Percentiles rank a stretch among this genome's conserved stretches.
phyloP scores from a whole-genome alignment of 768 basidiomycete species.

The Termitomyces sp. region DNA sequence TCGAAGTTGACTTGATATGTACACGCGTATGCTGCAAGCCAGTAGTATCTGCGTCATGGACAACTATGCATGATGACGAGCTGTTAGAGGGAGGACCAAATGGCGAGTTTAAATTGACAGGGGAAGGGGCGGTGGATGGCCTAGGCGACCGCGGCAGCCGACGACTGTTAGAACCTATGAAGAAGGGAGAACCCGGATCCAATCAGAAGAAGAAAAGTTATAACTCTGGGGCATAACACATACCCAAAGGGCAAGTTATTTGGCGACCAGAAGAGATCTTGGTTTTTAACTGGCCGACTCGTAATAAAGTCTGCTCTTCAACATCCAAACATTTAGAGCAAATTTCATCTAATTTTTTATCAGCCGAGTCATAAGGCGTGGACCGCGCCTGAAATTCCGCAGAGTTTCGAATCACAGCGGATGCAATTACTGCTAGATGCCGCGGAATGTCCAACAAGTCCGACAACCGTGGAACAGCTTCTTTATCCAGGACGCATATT shows the following conservation, averaged over 20 bases:
- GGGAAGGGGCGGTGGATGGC: constrained; percentile 48
- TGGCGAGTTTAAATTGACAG: constrained; percentile 21
- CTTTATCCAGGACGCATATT: constrained; percentile 58
- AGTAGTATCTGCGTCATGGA: neutral
- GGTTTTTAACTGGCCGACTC: constrained; percentile 60
- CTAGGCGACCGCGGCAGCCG: constrained; percentile 26
- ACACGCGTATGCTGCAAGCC: constrained; percentile 18
- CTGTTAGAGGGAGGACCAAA: constrained; percentile 18
- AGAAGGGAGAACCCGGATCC: constrained; percentile 8
- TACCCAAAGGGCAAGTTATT: constrained; percentile 7
- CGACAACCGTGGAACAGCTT: constrained; percentile 70
- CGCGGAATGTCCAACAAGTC: constrained; percentile 75
- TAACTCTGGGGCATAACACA: neutral
- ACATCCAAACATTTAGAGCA: constrained; percentile 62
- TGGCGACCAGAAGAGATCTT: constrained; percentile 28
- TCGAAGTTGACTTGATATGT: constrained; percentile 51
- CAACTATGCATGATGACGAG: constrained; percentile 3
- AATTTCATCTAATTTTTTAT: constrained; percentile 48
- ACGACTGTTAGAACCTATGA: constrained; percentile 7
- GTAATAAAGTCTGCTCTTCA: constrained; percentile 62
- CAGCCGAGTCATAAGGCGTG: constrained; percentile 29
- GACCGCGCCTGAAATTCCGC: constrained; percentile 34
- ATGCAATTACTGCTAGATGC: constrained; percentile 73
- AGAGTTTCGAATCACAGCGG: constrained; percentile 69
- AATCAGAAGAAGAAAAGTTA: neutral